Conservation (phyloP, 176 grass and related monocot species). For the Oryza coarctata region DNA sequence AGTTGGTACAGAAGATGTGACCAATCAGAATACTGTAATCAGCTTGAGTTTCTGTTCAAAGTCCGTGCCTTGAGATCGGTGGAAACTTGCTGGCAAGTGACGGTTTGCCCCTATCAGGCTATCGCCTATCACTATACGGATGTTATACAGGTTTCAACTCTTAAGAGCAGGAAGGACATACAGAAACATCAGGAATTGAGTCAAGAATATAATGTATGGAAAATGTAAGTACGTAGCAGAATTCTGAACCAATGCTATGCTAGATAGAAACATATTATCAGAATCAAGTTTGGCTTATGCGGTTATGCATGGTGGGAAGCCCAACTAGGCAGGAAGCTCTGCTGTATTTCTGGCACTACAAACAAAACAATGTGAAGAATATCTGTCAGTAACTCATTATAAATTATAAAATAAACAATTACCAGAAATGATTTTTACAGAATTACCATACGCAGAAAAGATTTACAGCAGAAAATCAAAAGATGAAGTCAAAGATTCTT, state of each 20-base stretch:
- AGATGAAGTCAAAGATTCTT: conserved; percentile 19
- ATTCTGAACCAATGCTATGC: neutral
- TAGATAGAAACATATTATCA: conserved; percentile 26
- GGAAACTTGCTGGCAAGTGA: conserved; percentile 23
- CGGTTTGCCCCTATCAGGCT: neutral
- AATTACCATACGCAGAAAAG: neutral
- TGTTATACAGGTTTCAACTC: conserved; percentile 9
- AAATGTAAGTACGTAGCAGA: neutral
- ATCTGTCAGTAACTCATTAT: conserved; percentile 21
- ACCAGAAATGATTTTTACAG: neutral
- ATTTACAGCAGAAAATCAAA: neutral
- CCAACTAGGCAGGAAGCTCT: conserved; percentile 27
- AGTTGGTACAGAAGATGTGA: conserved; percentile 29
- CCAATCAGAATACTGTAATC: conserved; percentile 27
- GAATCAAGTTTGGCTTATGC: conserved; percentile 27
- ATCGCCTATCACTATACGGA: neutral
- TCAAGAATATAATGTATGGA: neutral
- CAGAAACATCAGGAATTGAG: neutral
- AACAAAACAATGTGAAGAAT: conserved; percentile 27
- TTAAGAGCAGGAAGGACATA: neutral
- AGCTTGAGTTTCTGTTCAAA: conserved; percentile 18
- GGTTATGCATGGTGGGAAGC: conserved; percentile 4
- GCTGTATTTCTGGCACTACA: conserved; percentile 35
- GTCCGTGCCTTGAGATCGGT: conserved; percentile 15
- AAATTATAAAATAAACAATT: neutral